A percentile compares a stretch with the other conserved stretches of the same genome.
These are phyloP conservation scores for Aureococcus anophagefferens DNA, from an alignment of 108 stramenopile genomes.

Conservation along the genomic window DNA sequence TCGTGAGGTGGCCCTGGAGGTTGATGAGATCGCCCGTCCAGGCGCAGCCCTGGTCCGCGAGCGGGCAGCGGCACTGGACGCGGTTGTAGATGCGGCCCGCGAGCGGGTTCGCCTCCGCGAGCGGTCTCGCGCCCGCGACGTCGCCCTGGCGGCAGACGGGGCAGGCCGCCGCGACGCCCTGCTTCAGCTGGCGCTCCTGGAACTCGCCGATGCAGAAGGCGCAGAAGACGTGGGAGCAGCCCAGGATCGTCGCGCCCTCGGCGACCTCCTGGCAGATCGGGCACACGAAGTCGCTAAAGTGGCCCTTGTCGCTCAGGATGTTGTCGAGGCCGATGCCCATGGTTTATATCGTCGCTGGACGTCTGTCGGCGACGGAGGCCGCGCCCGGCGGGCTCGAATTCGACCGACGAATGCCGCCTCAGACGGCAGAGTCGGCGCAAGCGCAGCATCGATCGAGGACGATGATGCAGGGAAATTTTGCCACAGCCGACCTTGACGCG, in stretches of 20 bases:
- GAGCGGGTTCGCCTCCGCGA: slow-evolving; percentile 11
- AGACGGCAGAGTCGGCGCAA: too few relatives aligned
- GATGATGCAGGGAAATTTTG: too few relatives aligned
- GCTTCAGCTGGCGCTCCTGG: neutral
- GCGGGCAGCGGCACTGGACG: slow-evolving; percentile 13
- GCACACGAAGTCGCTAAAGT: slow-evolving; percentile 9
- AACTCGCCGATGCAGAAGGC: slow-evolving; percentile 3
- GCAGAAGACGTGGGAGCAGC: slow-evolving; percentile 12
- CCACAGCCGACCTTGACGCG: too few relatives aligned
- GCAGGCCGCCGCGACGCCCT: neutral
- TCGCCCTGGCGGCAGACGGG: slow-evolving; percentile 4
- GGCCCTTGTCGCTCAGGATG: slow-evolving; percentile 3
- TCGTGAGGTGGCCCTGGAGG: slow-evolving; percentile 40
- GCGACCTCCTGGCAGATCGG: slow-evolving; percentile 10
- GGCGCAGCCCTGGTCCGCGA: slow-evolving; percentile 16
- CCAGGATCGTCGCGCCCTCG: neutral
- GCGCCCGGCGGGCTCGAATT: too few relatives aligned
- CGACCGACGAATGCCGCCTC: too few relatives aligned
- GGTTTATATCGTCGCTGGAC: too few relatives aligned
- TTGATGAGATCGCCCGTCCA: slow-evolving; percentile 54
- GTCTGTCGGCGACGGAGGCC: too few relatives aligned
- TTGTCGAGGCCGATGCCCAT: neutral
- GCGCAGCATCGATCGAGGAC: too few relatives aligned
- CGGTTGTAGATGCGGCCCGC: slow-evolving; percentile 10
- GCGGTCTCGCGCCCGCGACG: neutral